These are phyloP conservation scores for Chlamydomonas sphaeroides DNA, from an alignment of 139 green algal genomes.

Conservation along the genomic window DNA sequence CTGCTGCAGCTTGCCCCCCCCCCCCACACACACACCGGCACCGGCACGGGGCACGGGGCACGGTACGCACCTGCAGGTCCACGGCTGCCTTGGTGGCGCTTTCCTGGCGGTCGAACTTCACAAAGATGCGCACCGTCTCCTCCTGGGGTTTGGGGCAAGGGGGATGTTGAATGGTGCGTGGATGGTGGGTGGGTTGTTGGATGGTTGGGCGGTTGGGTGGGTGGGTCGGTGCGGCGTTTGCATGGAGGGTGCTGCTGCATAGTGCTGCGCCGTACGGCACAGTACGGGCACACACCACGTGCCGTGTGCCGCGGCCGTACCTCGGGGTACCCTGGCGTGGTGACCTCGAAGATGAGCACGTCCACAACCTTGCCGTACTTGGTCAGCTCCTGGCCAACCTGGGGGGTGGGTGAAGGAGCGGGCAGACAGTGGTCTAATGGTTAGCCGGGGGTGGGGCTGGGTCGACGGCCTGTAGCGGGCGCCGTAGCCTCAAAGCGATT, in stretches of 20 bases:
- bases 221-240: too few species aligned
- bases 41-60: too few species aligned
- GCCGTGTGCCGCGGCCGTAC: neutral
- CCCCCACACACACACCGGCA: too few species aligned
- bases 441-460: too few species aligned
- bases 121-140: slow-evolving; percentile 88
- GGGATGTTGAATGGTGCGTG: neutral
- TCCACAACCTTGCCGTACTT: slow-evolving; percentile 87
- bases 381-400: slow-evolving; percentile 84
- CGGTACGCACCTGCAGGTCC: slow-evolving; percentile 71
- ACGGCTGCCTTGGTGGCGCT: slow-evolving; percentile 79
- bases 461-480: too few species aligned
- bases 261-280: too few species aligned
- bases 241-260: too few species aligned
- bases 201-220: too few species aligned
- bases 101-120: slow-evolving; percentile 87
- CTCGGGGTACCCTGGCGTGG: slow-evolving; percentile 62
- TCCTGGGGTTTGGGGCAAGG: slow-evolving; percentile 26
- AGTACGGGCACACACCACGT: too few species aligned
- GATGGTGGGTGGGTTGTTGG: neutral
- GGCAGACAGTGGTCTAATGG: neutral
- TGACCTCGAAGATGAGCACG: slow-evolving; percentile 95
- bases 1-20: too few species aligned
- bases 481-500: too few species aligned
- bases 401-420: neutral